Base-by-base conservation (phyloP, 2,329 filamentous ascomycete species). In the Aspergillus phoenicis region DNA sequence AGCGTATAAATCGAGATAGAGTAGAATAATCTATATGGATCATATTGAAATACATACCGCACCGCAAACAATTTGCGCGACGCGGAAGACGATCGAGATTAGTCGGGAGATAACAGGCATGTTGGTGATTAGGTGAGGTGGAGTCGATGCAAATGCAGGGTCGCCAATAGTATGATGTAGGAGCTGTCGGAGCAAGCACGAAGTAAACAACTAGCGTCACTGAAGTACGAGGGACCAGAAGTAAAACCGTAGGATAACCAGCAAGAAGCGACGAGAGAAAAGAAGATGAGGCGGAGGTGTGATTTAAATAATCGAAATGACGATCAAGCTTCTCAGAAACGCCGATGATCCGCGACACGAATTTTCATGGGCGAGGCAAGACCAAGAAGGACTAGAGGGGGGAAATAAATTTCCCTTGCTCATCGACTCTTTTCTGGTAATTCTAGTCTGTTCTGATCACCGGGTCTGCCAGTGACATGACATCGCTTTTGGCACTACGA, bases 21-120 rank as follows among this genome's bases (percentile, higher is more conserved):
- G 28, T 10, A 17, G 6, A 8, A 8, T 41, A 15, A 22, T 39
- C 26, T 53, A 2, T 30, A 30, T 11, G 4, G 7, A 38, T 15
- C 4, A 36, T 17, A 20, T 30, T 15, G 11, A n/a, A 33, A 8
- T 48, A 71, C 81, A 67, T 74, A 92, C 89, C 66, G 85, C 83
- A n/a, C 85, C 88, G 71, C 90, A 92, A 69, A 82, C 86, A 64
- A 93, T 83, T 78, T 91, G 82, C 68, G 81, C 82, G 11, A 85
- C 72, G 71, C 87, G 86, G 67, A 89, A 80, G 68, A 85, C 73
- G 64, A 87, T 80, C 24, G 85, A 85, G 28, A 84, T 64, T 22
- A 88, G 66, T 61, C 86, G 83, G 8, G 82, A 81, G 62, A 87
- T 59, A 64, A 84, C 76, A 58, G 75, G 76, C 83, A 85, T 85